Base-by-base conservation (phyloP, 1,284 basidiomycete species). In the Sporisorium sorghi region DNA sequence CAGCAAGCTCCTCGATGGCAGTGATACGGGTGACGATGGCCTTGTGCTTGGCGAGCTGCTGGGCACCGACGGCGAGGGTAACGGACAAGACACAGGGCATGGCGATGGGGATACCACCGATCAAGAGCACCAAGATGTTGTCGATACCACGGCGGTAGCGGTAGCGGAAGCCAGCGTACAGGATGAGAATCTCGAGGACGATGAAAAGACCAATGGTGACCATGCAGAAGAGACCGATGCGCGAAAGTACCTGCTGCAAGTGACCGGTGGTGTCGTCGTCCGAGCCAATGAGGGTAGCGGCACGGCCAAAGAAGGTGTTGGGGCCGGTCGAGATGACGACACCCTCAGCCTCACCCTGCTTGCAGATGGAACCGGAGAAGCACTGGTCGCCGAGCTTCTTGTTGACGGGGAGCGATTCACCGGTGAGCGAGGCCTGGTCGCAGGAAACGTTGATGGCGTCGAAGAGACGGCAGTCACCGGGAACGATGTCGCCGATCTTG, bases 71-170 rank as follows among this genome's bases (percentile, higher is more conserved):
- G 21, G 83, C 83, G 15, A 84, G 67, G 53, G 82, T 83, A 15
- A 82, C 83, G 10, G 83, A 83, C 61, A 84, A 83, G 61, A 84
- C 83, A 19, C 82, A 82, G 19, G 83, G 82, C 0, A 84, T 76
- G 42, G 82, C 83, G 58, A 83, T 82, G 17, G 83, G 83, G 21
- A 84, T 84, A 17, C 82, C 83, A 40, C 82, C 83, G 11, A 84
- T 82, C n/a, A 82, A 82, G 15, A 84, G 76, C 32, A 84, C 83
- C 37, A 82, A 82, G 56, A 84, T 84, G 66, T 84, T 84, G 64
- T 83, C 83, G 67, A 83, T 83, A 75, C 83, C 83, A 65, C 83
- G 78, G 33, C 82, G 82, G 49, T 82, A 82, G 35, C 78, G 71
- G 59, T 84, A 77, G 39, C 83, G 81, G 46, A 83, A 73, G 70